These are phyloP conservation scores for Ophiostoma tasmaniense DNA, from an alignment of 2,329 filamentous ascomycete genomes.

Conservation along the genomic window DNA sequence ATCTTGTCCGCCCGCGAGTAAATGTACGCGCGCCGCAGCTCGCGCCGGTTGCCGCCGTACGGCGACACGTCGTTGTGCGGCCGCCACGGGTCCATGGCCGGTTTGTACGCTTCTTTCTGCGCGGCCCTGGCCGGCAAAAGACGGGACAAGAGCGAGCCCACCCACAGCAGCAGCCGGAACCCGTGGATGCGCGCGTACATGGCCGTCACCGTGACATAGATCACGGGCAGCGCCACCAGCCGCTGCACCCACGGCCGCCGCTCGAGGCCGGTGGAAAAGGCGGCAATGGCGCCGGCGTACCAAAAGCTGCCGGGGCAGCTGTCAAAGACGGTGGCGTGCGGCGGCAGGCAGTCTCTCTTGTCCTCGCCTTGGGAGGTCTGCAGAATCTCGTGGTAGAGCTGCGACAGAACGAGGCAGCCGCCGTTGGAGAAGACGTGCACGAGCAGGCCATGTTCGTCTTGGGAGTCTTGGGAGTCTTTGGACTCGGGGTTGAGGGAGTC, in stretches of 20 bases:
- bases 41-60: conserved; percentile 28
- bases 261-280: conserved; percentile 11
- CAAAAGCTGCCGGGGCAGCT: conserved; percentile 40
- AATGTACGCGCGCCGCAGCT: conserved; percentile 42
- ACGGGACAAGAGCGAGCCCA: neutral
- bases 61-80: conserved; percentile 31
- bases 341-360: conserved; percentile 28
- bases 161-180: neutral
- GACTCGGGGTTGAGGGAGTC: neutral
- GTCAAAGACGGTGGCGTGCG: conserved; percentile 39
- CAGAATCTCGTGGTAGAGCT: conserved; percentile 28
- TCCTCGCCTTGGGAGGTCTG: neutral
- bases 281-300: conserved; percentile 23
- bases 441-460: conserved; percentile 26
- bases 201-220: neutral
- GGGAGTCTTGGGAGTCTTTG: no score
- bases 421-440: conserved; percentile 47
- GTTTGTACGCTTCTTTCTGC: conserved; percentile 2
- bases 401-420: conserved; percentile 35
- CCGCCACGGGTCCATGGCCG: conserved; percentile 17
- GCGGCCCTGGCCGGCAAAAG: neutral
- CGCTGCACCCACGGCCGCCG: conserved; percentile 18
- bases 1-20: conserved; percentile 42
- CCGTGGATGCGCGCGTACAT: conserved; percentile 22
- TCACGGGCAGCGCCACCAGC: conserved; percentile 22